Evolutionary conservation across 192 early-diverging fungal genomes (phyloP).

Genomic region (Podochytrium sp.): DNA sequence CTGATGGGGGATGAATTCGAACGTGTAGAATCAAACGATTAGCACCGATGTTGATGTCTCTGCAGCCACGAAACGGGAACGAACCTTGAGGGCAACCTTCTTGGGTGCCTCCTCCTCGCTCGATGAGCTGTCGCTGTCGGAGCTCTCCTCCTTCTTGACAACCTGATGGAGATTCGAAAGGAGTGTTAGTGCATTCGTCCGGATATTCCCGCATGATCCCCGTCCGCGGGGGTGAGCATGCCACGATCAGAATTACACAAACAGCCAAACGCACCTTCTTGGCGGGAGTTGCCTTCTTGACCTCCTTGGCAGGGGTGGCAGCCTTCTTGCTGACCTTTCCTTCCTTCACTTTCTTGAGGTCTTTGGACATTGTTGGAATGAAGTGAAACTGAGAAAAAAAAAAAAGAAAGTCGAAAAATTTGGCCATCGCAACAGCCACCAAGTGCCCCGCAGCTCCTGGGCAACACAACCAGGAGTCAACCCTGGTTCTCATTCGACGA

Average conservation of each 20-base stretch:
- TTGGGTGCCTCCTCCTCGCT: constrained; percentile 17
- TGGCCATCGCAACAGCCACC: no score
- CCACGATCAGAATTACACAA: no score
- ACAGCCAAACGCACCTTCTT: constrained; percentile 8
- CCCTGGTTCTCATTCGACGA: no score
- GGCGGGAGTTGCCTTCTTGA: not conserved
- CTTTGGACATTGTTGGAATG: constrained; percentile 17
- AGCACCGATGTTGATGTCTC: not conserved
- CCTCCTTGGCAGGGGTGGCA: not conserved
- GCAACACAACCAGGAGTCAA: no score
- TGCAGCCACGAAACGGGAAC: not conserved
- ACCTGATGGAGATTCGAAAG: not conserved
- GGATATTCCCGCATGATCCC: no score
- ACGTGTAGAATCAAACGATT: not conserved
- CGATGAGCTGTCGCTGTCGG: not conserved
- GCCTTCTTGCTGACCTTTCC: constrained; percentile 6
- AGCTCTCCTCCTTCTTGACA: constrained; percentile 15
- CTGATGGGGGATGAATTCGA: not conserved
- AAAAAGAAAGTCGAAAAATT: constrained; percentile 16
- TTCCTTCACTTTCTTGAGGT: constrained; percentile 20
- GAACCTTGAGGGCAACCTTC: constrained; percentile 1
- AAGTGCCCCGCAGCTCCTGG: no score
- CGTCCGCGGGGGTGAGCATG: no score
- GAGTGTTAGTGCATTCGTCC: no score
- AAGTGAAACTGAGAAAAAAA: constrained; percentile 41